These are phyloP conservation scores for Phaeosphaeria sp. DNA, from an alignment of 2,329 filamentous ascomycete genomes.

Conservation along the genomic window DNA sequence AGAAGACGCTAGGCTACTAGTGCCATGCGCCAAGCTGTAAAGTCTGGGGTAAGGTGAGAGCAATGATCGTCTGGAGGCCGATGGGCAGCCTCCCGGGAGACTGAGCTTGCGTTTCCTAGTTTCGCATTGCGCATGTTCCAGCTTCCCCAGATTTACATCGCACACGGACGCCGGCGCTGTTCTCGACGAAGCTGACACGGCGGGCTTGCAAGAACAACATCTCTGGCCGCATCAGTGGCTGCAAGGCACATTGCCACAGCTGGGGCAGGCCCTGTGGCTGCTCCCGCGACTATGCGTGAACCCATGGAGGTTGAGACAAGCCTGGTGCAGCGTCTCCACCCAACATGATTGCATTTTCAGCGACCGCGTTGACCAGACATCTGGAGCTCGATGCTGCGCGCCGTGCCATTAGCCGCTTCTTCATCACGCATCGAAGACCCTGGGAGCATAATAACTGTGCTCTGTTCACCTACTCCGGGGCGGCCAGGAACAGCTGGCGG, in stretches of 20 bases:
- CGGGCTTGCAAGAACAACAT: neutral
- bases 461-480: conserved; percentile 10
- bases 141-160: neutral
- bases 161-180: neutral
- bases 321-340: conserved; percentile 3
- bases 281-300: neutral
- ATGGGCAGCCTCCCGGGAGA: neutral
- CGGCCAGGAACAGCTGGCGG: conserved; percentile 22
- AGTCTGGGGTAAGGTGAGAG: conserved; percentile 26
- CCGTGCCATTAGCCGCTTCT: neutral
- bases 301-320: neutral
- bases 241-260: neutral
- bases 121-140: conserved; percentile 1
- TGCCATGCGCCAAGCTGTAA: conserved; percentile 7
- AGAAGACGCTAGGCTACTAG: conserved; percentile 4
- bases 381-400: neutral
- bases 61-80: conserved; percentile 1
- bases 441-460: conserved; percentile 2
- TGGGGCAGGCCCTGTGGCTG: neutral
- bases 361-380: neutral
- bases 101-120: neutral
- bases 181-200: neutral
- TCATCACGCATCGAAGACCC: neutral
- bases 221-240: neutral
- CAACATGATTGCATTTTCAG: neutral